Evolutionary conservation across 768 basidiomycete species (phyloP).

Genomic region (Rhizopogon rudus): DNA sequence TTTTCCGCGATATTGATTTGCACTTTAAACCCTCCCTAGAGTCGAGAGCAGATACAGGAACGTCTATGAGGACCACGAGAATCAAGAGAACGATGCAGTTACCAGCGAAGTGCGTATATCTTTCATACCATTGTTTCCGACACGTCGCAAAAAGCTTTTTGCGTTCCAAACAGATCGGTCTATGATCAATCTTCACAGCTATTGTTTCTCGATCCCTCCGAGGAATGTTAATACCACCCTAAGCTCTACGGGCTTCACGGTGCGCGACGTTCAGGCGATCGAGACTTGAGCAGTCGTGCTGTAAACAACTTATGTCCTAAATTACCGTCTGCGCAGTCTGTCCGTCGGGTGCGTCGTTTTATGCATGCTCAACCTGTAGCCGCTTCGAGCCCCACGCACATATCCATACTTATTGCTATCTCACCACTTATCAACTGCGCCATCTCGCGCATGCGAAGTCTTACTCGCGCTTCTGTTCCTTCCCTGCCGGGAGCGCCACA

Average conservation of each 20-base stretch:
- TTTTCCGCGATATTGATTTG: conserved; percentile 57
- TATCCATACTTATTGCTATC: conserved; percentile 34
- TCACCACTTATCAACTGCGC: conserved; percentile 33
- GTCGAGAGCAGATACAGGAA: conserved; percentile 4
- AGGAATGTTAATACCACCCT: conserved; percentile 70
- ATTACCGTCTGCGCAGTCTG: conserved; percentile 49
- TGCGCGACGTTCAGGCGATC: conserved; percentile 52
- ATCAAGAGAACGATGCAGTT: conserved; percentile 37
- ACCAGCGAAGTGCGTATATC: conserved; percentile 65
- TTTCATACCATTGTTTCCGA: conserved; percentile 51
- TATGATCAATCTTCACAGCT: conserved; percentile 1
- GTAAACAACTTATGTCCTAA: conserved; percentile 44
- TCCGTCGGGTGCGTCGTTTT: conserved; percentile 39
- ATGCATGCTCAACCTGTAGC: conserved; percentile 10
- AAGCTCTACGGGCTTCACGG: conserved; percentile 55
- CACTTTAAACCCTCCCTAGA: conserved; percentile 41
- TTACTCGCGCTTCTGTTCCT: conserved; percentile 57
- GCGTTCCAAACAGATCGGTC: conserved; percentile 58
- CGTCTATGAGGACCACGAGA: conserved; percentile 6
- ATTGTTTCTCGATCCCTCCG: background rate
- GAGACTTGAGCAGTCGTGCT: conserved; percentile 47
- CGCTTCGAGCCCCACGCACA: conserved; percentile 5
- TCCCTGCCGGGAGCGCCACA: conserved; percentile 27
- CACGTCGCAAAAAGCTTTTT: conserved; percentile 38
- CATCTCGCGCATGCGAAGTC: conserved; percentile 3